Conservation (phyloP, 2,329 filamentous ascomycete species). For the Fusarium sp. region DNA sequence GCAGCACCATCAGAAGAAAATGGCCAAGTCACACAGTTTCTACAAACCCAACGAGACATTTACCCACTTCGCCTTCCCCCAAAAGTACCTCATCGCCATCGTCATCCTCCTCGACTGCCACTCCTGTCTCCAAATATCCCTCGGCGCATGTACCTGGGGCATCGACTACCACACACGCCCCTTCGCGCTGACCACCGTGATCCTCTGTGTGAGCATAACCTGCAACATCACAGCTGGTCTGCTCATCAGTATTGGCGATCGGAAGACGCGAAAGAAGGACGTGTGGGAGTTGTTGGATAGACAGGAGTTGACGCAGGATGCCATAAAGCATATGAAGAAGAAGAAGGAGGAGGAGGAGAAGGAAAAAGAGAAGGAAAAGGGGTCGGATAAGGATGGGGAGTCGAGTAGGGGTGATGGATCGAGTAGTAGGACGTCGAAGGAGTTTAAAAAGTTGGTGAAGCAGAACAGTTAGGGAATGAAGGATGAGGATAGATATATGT, state of each 20-base stretch:
- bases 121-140: constrained; percentile 81
- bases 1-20: constrained; percentile 81
- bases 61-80: constrained; percentile 83
- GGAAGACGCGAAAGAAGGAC: constrained; percentile 84
- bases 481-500: background rate
- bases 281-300: constrained; percentile 80
- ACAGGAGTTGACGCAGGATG: constrained; percentile 76
- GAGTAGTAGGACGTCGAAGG: constrained; percentile 18
- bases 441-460: constrained; percentile 28
- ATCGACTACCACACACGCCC: constrained; percentile 77
- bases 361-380: constrained; percentile 9
- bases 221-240: constrained; percentile 82
- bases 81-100: constrained; percentile 78
- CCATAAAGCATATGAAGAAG: constrained; percentile 61
- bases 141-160: constrained; percentile 82
- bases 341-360: constrained; percentile 48
- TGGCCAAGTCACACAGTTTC: constrained; percentile 85
- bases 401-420: constrained; percentile 23
- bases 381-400: background rate
- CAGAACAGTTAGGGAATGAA: background rate
- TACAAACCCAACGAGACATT: constrained; percentile 89
- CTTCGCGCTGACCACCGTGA: constrained; percentile 79
- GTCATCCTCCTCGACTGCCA: constrained; percentile 84
- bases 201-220: constrained; percentile 81
- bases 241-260: constrained; percentile 80